These are phyloP conservation scores for Candida germanica DNA, from an alignment of 805 yeast genomes.

Conservation along the genomic window DNA sequence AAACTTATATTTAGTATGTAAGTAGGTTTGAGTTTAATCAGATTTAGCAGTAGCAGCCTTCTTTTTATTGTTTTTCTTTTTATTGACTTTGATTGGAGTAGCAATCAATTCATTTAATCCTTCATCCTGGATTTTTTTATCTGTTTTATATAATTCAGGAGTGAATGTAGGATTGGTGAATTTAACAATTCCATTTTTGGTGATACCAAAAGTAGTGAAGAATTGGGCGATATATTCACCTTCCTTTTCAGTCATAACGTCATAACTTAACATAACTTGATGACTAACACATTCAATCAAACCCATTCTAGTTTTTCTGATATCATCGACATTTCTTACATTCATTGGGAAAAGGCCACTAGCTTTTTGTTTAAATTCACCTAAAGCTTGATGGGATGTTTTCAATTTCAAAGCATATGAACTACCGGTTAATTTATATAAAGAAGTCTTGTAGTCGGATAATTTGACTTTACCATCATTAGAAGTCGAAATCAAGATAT, in stretches of 20 bases:
- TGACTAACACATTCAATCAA: slow-evolving; percentile 70
- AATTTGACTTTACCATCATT: slow-evolving; percentile 63
- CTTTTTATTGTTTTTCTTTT: slow-evolving; percentile 25
- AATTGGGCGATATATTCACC: slow-evolving; percentile 66
- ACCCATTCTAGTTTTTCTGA: slow-evolving; percentile 71
- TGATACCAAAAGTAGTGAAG: slow-evolving; percentile 72
- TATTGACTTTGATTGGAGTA: slow-evolving; percentile 48
- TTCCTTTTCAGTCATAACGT: slow-evolving; percentile 63
- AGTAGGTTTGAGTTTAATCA: too few species aligned
- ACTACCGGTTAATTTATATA: slow-evolving; percentile 70
- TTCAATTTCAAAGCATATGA: slow-evolving; percentile 67
- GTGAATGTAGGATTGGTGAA: slow-evolving; percentile 57
- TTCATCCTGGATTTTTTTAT: slow-evolving; percentile 53
- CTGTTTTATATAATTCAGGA: slow-evolving; percentile 48
- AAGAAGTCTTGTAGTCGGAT: slow-evolving; percentile 59
- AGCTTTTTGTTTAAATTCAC: slow-evolving; percentile 65
- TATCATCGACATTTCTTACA: slow-evolving; percentile 62
- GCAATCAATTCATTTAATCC: slow-evolving; percentile 45
- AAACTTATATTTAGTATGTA: too few species aligned
- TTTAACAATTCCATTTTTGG: slow-evolving; percentile 68
- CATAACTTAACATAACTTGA: slow-evolving; percentile 64
- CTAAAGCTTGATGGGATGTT: slow-evolving; percentile 62
- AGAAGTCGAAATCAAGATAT: slow-evolving; percentile 63
- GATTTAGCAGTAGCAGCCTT: background rate
- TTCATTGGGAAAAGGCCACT: slow-evolving; percentile 64